phyloP scores from a whole-genome alignment of 208 protist genomes.

The Trypanosoma congolense region DNA sequence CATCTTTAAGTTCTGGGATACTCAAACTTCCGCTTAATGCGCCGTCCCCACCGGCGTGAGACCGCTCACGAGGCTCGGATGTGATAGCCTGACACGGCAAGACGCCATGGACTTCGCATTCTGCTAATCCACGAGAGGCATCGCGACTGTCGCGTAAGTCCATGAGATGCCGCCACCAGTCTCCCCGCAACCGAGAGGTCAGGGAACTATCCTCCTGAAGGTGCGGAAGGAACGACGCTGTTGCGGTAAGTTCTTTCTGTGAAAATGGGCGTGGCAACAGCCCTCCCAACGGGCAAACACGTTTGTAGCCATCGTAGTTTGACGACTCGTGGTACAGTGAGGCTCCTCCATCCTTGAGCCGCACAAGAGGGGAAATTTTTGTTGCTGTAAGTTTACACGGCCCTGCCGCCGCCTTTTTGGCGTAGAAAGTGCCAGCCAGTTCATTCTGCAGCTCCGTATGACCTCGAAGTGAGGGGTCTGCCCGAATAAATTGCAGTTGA shows the following conservation, averaged over 20 bases:
- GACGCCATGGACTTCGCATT: background rate
- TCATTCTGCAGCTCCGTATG: constrained; percentile 26
- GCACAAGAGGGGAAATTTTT: constrained; percentile 16
- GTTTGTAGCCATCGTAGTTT: constrained; percentile 73
- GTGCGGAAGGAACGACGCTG: constrained; percentile 56
- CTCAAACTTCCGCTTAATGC: background rate
- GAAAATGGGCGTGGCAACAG: constrained; percentile 58
- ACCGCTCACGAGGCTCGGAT: background rate
- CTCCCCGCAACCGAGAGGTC: constrained; percentile 16
- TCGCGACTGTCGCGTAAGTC: background rate
- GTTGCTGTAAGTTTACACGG: constrained; percentile 16
- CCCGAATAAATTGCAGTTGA: constrained; percentile 62
- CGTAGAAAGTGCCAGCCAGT: constrained; percentile 26
- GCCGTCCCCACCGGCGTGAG: too few species aligned
- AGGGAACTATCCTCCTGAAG: constrained; percentile 36
- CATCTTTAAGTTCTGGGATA: constrained; percentile 52
- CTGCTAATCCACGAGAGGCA: too few species aligned
- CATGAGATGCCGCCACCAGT: constrained; percentile 11
- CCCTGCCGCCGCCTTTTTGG: constrained; percentile 9
- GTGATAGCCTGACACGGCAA: constrained; percentile 3
- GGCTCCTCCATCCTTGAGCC: constrained; percentile 27
- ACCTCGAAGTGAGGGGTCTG: constrained; percentile 32
- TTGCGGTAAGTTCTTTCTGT: constrained; percentile 25
- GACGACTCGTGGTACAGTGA: constrained; percentile 46
- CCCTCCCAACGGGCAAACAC: constrained; percentile 55